Evolutionary conservation across 176 grass and related monocot genomes (phyloP).

Genomic region (Juncus inflexus): DNA sequence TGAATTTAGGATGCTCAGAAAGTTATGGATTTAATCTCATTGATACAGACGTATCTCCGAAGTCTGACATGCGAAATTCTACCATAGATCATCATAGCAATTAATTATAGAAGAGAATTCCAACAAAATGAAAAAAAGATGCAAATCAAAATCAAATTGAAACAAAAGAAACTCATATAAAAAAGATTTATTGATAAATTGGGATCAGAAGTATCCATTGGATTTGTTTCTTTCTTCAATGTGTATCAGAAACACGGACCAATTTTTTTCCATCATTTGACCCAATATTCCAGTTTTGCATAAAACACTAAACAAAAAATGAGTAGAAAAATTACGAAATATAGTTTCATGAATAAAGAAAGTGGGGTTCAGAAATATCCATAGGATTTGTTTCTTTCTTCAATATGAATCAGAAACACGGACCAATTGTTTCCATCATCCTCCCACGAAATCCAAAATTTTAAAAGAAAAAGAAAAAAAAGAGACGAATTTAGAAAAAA

Average conservation of each 20-base stretch:
- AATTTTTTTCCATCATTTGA: no score
- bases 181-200: no score
- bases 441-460: background rate
- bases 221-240: background rate
- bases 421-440: conserved; percentile 32
- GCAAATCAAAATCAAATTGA: background rate
- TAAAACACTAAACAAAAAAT: background rate
- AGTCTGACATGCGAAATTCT: conserved; percentile 35
- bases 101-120: background rate
- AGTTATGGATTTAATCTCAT: conserved; percentile 26
- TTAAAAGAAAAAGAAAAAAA: background rate
- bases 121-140: background rate
- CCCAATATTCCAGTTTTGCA: no score
- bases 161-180: no score
- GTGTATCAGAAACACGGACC: conserved; percentile 16
- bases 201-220: background rate
- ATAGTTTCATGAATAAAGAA: background rate
- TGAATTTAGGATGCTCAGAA: conserved; percentile 10
- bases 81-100: conserved; percentile 33
- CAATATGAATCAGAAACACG: conserved; percentile 29
- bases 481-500: background rate
- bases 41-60: conserved; percentile 23
- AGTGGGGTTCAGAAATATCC: conserved; percentile 9
- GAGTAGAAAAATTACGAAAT: background rate
- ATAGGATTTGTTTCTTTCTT: conserved; percentile 24